Evolutionary conservation across 495 filamentous ascomycete species (phyloP), one percentile per base, ranked within the genome.

Genomic region (Penicillium lagena): DNA sequence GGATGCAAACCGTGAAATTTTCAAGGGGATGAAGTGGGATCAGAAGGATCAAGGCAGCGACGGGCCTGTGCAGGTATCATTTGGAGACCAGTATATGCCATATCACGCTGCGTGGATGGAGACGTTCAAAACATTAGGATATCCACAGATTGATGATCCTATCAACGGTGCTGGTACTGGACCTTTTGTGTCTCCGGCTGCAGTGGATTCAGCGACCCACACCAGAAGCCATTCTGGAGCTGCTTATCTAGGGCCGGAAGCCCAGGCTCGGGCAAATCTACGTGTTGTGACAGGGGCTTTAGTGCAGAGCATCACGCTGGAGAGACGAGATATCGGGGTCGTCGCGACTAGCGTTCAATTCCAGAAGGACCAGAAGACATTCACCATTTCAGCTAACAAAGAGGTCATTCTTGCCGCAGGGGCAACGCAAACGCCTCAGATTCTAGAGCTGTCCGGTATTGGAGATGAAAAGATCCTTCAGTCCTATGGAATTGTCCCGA

Each of bases 391-490:
- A 35, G 82, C 75, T 1, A 61, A 54, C 9, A 77, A 68, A 32
- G 76, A 81, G 31, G 75, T 85, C 2, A 70, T 87, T 35, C 49
- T 82, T 1, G 78, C 80, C 1, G 75, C 73, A n/a, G 83, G 83
- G 8, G 53, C 74, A 9, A 63, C 75, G 13, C 69, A 73, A 11
- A 73, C 81, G 0, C 79, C 83, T 6, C 55, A 63, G 1, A 56
- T 86, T 2, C 66, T 85, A 9, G 80, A 86, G 51, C 68, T 80
- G 0, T 86, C 83, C 0, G 81, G 83, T 9, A 57, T 86, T 37
- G 81, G 81, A 8, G 52, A 63, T 39, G 31, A 40, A 11, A 37
- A 28, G 1, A 12, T 42, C 7, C 30, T 49, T 27, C 44, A 35
- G 39, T 49, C 43, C 2, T 35, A 45, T 14, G 46, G 44, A 0